Percentiles rank a stretch among this genome's conserved stretches.
phyloP scores from a whole-genome alignment of 2,329 filamentous ascomycete genomes.

The Fusarium devonianum region DNA sequence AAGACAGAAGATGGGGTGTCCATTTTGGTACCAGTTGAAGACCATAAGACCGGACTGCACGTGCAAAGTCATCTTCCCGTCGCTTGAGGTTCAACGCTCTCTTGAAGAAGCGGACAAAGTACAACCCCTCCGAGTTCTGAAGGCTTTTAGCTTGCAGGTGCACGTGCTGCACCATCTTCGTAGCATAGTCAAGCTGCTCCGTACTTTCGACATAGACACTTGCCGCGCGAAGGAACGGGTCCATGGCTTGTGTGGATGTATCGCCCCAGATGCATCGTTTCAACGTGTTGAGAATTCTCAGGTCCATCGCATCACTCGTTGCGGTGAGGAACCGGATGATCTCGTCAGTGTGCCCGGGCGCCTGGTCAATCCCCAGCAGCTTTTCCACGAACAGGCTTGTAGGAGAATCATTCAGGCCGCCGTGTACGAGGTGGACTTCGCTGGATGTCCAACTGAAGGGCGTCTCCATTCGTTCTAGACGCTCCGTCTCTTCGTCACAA shows the following conservation, averaged over 20 bases:
- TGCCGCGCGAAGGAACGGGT: slow-evolving; percentile 66
- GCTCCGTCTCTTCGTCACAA: slow-evolving; percentile 49
- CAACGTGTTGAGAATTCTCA: slow-evolving; percentile 61
- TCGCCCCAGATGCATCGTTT: slow-evolving; percentile 60
- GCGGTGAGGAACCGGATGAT: slow-evolving; percentile 66
- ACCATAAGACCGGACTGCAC: slow-evolving; percentile 30
- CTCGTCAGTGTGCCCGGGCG: slow-evolving; percentile 55
- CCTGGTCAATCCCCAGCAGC: slow-evolving; percentile 69
- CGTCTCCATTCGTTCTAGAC: slow-evolving; percentile 46
- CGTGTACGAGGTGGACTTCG: slow-evolving; percentile 57
- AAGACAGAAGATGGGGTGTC: slow-evolving; percentile 59
- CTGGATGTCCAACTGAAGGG: slow-evolving; percentile 54
- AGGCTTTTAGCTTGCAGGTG: slow-evolving; percentile 53
- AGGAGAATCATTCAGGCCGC: slow-evolving; percentile 43
- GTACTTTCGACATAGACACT: slow-evolving; percentile 59
- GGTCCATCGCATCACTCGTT: slow-evolving; percentile 59
- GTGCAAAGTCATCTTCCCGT: slow-evolving; percentile 37
- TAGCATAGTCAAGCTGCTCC: slow-evolving; percentile 44
- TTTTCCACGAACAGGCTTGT: slow-evolving; percentile 69
- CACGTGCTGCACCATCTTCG: slow-evolving; percentile 53
- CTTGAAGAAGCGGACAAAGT: slow-evolving; percentile 56
- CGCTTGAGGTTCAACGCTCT: slow-evolving; percentile 41
- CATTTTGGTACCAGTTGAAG: slow-evolving; percentile 51
- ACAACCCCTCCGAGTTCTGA: slow-evolving; percentile 56
- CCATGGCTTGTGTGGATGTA: slow-evolving; percentile 51